Conservation (phyloP, 2,329 filamentous ascomycete species). For the Blastomyces silverae region DNA sequence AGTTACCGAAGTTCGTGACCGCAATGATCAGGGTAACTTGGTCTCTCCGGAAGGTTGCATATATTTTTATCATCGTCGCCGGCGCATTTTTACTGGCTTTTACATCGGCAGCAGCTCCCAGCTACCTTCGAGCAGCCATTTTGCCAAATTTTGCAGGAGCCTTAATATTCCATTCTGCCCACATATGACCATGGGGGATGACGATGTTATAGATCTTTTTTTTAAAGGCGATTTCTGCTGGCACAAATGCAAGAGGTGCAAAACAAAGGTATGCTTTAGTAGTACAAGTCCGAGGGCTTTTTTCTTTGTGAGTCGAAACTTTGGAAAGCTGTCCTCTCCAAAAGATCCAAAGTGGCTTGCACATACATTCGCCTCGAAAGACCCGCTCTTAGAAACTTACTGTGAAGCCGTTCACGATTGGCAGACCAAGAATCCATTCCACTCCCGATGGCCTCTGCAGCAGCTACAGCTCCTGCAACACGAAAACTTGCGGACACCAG, state of each 20-base stretch:
- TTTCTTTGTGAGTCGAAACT: constrained; percentile 4
- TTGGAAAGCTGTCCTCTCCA: constrained; percentile 5
- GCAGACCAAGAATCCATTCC: constrained; percentile 2
- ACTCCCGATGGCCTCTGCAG: not conserved
- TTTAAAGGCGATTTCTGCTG: not conserved
- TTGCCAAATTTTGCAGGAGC: constrained; percentile 11
- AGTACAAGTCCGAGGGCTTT: not conserved
- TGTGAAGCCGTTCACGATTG: constrained; percentile 9
- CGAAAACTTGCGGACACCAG: constrained; percentile 7
- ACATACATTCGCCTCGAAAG: constrained; percentile 13
- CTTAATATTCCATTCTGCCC: constrained; percentile 12
- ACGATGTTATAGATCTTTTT: not conserved
- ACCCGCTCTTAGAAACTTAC: constrained; percentile 8
- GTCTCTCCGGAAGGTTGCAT: not conserved
- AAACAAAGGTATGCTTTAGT: constrained; percentile 8
- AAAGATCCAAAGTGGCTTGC: constrained; percentile 10
- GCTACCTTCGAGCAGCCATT: not conserved
- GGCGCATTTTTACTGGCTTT: not conserved
- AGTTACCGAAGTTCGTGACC: not conserved
- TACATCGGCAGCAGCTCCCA: not conserved
- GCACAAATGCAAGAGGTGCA: constrained; percentile 11
- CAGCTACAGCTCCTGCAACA: constrained; percentile 12
- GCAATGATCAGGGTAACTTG: constrained; percentile 1
- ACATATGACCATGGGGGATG: constrained; percentile 10
- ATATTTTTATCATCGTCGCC: not conserved